phyloP scores from a whole-genome alignment of 2,329 filamentous ascomycete genomes.

The Biscogniauxia marginata region DNA sequence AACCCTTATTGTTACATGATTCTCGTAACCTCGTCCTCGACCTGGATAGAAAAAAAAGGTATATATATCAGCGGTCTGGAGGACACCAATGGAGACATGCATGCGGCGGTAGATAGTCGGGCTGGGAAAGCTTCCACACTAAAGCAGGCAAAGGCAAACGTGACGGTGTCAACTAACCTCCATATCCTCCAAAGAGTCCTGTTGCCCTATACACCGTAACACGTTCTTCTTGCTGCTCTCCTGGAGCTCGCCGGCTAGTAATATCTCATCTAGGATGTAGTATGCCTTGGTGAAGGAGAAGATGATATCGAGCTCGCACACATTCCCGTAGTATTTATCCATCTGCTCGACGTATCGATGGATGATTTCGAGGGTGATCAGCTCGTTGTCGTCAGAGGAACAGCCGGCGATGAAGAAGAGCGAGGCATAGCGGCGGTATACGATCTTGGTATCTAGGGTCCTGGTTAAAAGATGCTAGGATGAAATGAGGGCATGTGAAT shows the following conservation, averaged over 20 bases:
- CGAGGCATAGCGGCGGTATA: slow-evolving; percentile 97
- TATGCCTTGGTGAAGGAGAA: slow-evolving; percentile 99
- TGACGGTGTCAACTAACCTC: slow-evolving; percentile 69
- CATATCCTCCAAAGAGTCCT: slow-evolving; percentile 97
- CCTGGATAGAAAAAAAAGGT: slow-evolving; percentile 53
- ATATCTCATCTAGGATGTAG: slow-evolving; percentile 95
- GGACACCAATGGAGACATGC: slow-evolving; percentile 10
- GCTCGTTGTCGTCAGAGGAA: slow-evolving; percentile 94
- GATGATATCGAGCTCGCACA: slow-evolving; percentile 98
- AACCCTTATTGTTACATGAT: slow-evolving; percentile 65
- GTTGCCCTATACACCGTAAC: slow-evolving; percentile 89
- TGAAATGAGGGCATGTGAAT: neutral
- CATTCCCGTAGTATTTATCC: slow-evolving; percentile 99
- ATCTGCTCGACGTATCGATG: slow-evolving; percentile 99
- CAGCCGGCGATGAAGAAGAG: slow-evolving; percentile 99
- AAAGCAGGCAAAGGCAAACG: slow-evolving; percentile 4
- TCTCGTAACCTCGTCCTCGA: slow-evolving; percentile 86
- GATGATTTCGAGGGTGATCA: slow-evolving; percentile 97
- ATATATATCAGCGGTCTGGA: slow-evolving; percentile 51
- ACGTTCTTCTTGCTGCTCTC: slow-evolving; percentile 99
- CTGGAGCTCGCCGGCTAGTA: slow-evolving; percentile 94
- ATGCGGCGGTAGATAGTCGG: slow-evolving; percentile 5
- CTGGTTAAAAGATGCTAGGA: slow-evolving; percentile 14
- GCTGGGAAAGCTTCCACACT: slow-evolving; percentile 16
- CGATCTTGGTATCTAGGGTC: slow-evolving; percentile 87